Percentiles rank a stretch among this genome's conserved stretches.
Conservation (phyloP, 2,329 filamentous ascomycete genomes). For the Pseudopyrenochaeta lycopersici region DNA sequence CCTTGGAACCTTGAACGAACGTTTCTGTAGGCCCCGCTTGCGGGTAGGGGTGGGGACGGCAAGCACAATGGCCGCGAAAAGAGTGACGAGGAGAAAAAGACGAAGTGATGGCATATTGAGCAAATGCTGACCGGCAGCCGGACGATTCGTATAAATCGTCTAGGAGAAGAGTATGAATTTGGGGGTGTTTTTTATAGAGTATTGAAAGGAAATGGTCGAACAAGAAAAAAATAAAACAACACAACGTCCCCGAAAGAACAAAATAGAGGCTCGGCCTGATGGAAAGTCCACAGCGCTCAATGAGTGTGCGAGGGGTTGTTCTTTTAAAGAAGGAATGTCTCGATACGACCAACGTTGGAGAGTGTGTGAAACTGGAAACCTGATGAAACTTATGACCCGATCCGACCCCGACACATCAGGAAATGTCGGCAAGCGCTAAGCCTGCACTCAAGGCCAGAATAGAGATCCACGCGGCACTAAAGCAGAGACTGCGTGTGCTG, state of each 20-base stretch:
- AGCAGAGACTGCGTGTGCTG: slow-evolving; percentile 20
- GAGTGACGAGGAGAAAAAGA: slow-evolving; percentile 56
- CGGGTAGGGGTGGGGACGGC: slow-evolving; percentile 54
- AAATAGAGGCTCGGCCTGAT: slow-evolving; percentile 43
- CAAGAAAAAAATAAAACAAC: slow-evolving; percentile 21
- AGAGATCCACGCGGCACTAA: slow-evolving; percentile 23
- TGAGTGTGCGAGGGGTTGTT: slow-evolving; percentile 33
- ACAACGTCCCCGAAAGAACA: slow-evolving; percentile 27
- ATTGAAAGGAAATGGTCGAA: slow-evolving; percentile 27
- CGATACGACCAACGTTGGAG: slow-evolving; percentile 15
- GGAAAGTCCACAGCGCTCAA: slow-evolving; percentile 31
- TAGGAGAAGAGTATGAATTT: slow-evolving; percentile 22
- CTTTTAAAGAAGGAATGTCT: slow-evolving; percentile 37
- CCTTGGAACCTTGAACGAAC: slow-evolving; percentile 70
- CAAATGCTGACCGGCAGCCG: slow-evolving; percentile 51
- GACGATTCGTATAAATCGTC: slow-evolving; percentile 30
- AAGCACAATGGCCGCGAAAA: slow-evolving; percentile 58
- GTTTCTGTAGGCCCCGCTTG: slow-evolving; percentile 54
- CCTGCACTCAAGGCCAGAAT: slow-evolving; percentile 16
- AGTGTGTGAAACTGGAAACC: slow-evolving; percentile 27
- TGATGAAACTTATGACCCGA: slow-evolving; percentile 26
- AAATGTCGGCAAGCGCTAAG: slow-evolving; percentile 27
- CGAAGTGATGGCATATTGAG: slow-evolving; percentile 47
- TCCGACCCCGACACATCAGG: slow-evolving; percentile 28
- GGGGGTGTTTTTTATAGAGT: slow-evolving; percentile 1